Percentiles rank a stretch among this genome's conserved stretches.
Evolutionary conservation across 83 land plant genomes (phyloP).

Genomic region (Thuja plicata): DNA sequence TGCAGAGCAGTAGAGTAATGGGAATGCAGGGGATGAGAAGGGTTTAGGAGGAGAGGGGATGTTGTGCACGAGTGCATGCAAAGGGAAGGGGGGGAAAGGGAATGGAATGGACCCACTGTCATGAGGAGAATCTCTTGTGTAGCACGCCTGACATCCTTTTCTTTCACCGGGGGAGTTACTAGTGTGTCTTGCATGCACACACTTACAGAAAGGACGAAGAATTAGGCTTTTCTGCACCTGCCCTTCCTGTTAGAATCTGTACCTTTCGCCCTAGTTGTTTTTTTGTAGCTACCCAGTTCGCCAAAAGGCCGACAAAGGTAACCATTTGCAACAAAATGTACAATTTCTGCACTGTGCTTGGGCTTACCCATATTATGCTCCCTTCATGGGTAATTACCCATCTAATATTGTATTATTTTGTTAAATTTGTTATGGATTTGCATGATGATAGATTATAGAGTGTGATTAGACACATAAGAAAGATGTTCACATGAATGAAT

Average conservation of each 20-base stretch:
- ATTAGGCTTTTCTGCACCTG: neutral
- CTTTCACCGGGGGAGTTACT: neutral
- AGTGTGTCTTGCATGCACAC: neutral
- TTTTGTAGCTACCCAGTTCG: neutral
- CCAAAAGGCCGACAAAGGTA: neutral
- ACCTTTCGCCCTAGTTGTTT: neutral
- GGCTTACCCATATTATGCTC: too few relatives aligned
- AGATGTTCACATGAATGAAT: too few relatives aligned
- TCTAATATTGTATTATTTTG: too few relatives aligned
- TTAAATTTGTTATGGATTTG: too few relatives aligned
- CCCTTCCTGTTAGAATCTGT: neutral
- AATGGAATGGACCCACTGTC: neutral
- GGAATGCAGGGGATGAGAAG: neutral
- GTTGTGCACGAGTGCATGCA: conserved; percentile 12
- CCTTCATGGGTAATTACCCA: too few relatives aligned
- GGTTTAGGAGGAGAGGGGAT: neutral
- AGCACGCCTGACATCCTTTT: neutral
- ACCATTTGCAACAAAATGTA: conserved; percentile 1
- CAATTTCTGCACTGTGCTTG: neutral
- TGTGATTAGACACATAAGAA: too few relatives aligned
- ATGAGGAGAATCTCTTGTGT: neutral
- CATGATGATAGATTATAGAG: too few relatives aligned
- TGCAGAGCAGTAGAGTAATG: neutral
- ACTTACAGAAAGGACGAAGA: neutral
- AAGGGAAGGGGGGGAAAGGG: neutral